phyloP scores from a whole-genome alignment of 257 asterid genomes.

The Linaria vulgaris region DNA sequence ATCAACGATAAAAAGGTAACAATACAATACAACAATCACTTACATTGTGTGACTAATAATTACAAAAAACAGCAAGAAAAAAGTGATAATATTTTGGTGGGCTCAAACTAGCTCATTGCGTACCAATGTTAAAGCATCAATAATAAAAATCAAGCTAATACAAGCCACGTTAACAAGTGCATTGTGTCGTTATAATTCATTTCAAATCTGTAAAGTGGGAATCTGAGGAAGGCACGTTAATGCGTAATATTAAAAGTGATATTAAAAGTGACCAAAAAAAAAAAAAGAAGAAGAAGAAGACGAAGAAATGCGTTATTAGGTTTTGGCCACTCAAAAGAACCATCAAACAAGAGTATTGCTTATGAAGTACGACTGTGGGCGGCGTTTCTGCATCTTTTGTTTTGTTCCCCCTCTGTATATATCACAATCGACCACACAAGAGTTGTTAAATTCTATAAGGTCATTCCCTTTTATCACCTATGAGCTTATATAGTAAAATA shows the following conservation, averaged over 20 bases:
- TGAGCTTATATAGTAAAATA: too few relatives aligned
- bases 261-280: too few relatives aligned
- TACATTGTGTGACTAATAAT: too few relatives aligned
- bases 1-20: too few relatives aligned
- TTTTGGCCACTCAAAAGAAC: constrained; percentile 16
- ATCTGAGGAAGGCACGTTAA: constrained; percentile 27
- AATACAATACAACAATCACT: too few relatives aligned
- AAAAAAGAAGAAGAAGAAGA: neutral
- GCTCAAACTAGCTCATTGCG: too few relatives aligned
- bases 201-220: constrained; percentile 38
- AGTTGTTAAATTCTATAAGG: neutral
- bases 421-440: neutral
- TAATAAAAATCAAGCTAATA: too few relatives aligned
- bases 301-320: neutral
- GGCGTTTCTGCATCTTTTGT: constrained; percentile 2
- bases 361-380: constrained; percentile 14
- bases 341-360: constrained; percentile 17
- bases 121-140: too few relatives aligned
- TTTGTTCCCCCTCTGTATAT: neutral
- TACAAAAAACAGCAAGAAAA: too few relatives aligned
- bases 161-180: neutral
- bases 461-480: too few relatives aligned
- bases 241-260: too few relatives aligned
- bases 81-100: too few relatives aligned
- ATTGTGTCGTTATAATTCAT: constrained; percentile 19